These are phyloP conservation scores for Sporisorium iseilematis-ciliati DNA, from an alignment of 1,284 basidiomycete species.

Conservation along the genomic window DNA sequence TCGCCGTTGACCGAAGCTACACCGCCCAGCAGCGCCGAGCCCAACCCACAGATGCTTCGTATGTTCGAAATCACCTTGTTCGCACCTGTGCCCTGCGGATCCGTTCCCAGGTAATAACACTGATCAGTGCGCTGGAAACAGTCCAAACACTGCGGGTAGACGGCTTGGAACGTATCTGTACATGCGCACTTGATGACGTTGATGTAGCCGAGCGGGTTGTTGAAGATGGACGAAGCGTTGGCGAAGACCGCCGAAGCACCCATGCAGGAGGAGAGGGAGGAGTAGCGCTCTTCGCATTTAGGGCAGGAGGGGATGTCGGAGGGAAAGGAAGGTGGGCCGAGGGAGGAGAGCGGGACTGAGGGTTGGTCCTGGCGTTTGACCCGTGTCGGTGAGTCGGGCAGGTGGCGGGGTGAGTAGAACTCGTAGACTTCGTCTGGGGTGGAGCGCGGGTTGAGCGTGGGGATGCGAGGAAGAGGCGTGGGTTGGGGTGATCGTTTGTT, in stretches of 20 bases:
- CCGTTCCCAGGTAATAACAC: slow-evolving; percentile 59
- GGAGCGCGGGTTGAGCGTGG: slow-evolving; percentile 23
- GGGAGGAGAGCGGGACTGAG: slow-evolving; percentile 42
- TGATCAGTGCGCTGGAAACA: slow-evolving; percentile 71
- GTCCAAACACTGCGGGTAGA: slow-evolving; percentile 79
- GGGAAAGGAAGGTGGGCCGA: slow-evolving; percentile 54
- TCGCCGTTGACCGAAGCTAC: slow-evolving; percentile 47
- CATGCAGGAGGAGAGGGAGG: slow-evolving; percentile 56
- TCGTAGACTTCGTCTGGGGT: slow-evolving; percentile 51
- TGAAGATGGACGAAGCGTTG: slow-evolving; percentile 59
- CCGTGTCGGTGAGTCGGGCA: background rate
- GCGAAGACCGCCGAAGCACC: slow-evolving; percentile 50
- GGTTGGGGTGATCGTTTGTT: slow-evolving; percentile 25
- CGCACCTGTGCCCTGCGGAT: slow-evolving; percentile 61
- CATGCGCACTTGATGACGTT: slow-evolving; percentile 78
- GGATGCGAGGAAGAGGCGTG: slow-evolving; percentile 32
- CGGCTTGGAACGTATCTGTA: slow-evolving; percentile 77
- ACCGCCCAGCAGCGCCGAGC: slow-evolving; percentile 50
- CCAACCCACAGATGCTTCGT: slow-evolving; percentile 56
- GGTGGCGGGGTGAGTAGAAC: slow-evolving; percentile 41
- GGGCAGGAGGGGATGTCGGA: slow-evolving; percentile 51
- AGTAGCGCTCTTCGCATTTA: slow-evolving; percentile 56
- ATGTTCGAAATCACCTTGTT: slow-evolving; percentile 47
- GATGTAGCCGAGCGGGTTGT: slow-evolving; percentile 57
- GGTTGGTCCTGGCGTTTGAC: slow-evolving; percentile 45